Evolutionary conservation across 2,329 filamentous ascomycete species (phyloP), one percentile per base, ranked within the genome.

Genomic region (Botrytis medusae): DNA sequence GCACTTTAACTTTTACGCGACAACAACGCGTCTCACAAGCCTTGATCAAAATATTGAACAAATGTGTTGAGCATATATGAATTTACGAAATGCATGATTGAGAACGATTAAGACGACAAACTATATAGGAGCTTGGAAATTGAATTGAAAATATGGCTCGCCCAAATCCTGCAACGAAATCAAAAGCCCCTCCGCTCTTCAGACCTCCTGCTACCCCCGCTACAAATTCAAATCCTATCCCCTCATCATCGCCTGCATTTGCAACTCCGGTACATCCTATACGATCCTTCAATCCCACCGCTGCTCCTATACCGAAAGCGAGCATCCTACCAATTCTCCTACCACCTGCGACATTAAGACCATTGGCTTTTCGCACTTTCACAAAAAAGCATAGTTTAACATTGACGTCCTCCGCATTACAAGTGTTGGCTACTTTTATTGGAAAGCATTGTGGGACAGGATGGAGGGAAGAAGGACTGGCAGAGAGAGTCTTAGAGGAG

Each of bases 361-460:
- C 96, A 3, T 87, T 98, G 32, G 97, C 96, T 14, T 98, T 99
- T 80, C 90, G 96, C 64, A 97, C 93, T 0, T 97, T 99, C 77
- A 99, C 96, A 2, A 98, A 98, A 83, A 99, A 98, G 81, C 94
- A 99, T 83, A 97, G 95, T 78, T 86, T 99, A 72, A 98, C 95
- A 0, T 89, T 99, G 71, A 95, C 93, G 12, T 96, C 95, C 0
- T 90, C 94, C 0, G 94, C 96, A 0, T 85, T 99, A 8, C 91
- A 95, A 81, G 89, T 93, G 64, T 87, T 99, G 46, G 95, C 96
- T 32, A 87, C 89, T 1, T 99, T 99, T 82, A 92, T 99, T 71
- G 97, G 96, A 18, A 91, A 93, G 78, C 92, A 97, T 82, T 99
- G 96, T 82, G 96, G 96, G 48, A 95, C 95, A 73, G 94, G 91